Percentiles rank a stretch among this genome's conserved stretches.
Conservation (phyloP, 768 basidiomycete species). For the Boletellus ananiceps region DNA sequence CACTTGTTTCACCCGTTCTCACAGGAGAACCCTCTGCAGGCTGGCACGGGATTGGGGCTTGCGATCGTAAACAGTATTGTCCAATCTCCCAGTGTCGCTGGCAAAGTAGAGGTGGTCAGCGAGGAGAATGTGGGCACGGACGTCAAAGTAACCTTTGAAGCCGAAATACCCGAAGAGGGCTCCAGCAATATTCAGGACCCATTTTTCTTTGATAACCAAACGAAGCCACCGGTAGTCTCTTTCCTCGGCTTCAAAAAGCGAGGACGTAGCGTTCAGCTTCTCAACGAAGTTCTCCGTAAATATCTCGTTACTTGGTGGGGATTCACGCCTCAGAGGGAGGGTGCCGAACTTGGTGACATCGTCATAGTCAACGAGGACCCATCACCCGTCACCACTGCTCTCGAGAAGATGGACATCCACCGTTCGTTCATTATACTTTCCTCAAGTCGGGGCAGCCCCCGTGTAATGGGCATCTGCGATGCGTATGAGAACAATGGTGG, state of each 20-base stretch:
- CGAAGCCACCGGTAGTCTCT: slow-evolving; percentile 50
- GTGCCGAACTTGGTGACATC: slow-evolving; percentile 57
- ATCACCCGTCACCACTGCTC: slow-evolving; percentile 50
- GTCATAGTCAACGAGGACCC: slow-evolving; percentile 80
- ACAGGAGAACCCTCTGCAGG: slow-evolving; percentile 91
- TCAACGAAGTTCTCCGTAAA: slow-evolving; percentile 54
- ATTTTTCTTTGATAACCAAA: slow-evolving; percentile 40
- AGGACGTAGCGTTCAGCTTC: slow-evolving; percentile 63
- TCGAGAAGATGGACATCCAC: slow-evolving; percentile 49
- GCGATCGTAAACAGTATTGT: slow-evolving; percentile 95
- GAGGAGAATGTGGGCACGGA: slow-evolving; percentile 88
- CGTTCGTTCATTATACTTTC: slow-evolving; percentile 77
- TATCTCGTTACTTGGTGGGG: slow-evolving; percentile 79
- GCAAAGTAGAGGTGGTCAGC: slow-evolving; percentile 92
- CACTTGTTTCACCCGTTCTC: slow-evolving; percentile 97
- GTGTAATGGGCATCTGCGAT: slow-evolving; percentile 55
- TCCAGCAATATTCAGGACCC: slow-evolving; percentile 40
- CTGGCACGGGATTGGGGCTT: slow-evolving; percentile 89
- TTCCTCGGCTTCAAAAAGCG: slow-evolving; percentile 66
- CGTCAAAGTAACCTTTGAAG: slow-evolving; percentile 80
- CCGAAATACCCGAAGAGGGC: slow-evolving; percentile 50
- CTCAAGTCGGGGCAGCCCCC: slow-evolving; percentile 60
- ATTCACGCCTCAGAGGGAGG: slow-evolving; percentile 44
- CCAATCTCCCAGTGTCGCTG: slow-evolving; percentile 76
- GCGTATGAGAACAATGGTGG: slow-evolving; percentile 80